phyloP scores from a whole-genome alignment of 257 asterid species.

The Solanum sejunctum region DNA sequence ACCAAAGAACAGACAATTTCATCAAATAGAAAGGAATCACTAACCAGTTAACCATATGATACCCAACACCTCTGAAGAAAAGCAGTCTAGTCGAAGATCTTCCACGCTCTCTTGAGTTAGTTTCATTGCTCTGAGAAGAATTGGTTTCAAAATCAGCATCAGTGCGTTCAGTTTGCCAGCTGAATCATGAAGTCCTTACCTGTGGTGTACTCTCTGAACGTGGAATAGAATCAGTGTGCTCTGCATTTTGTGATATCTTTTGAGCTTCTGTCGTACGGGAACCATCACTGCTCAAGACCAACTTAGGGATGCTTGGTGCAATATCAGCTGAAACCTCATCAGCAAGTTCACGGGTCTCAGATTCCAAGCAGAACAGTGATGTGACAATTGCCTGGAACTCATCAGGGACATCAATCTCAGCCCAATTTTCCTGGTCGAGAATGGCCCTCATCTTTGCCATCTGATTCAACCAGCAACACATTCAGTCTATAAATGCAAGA shows the following conservation, averaged over 20 bases:
- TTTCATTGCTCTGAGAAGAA: constrained; percentile 40
- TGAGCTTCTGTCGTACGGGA: constrained; percentile 22
- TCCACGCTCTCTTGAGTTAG: constrained; percentile 54
- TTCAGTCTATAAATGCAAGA: constrained; percentile 8
- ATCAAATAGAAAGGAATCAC: constrained; percentile 9
- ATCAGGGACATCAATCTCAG: constrained; percentile 90
- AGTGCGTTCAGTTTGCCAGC: constrained; percentile 30
- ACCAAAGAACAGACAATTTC: not conserved
- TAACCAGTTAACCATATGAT: constrained; percentile 99
- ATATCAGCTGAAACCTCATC: constrained; percentile 26
- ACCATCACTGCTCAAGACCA: constrained; percentile 23
- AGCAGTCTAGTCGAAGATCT: constrained; percentile 57
- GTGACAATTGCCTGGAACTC: constrained; percentile 80
- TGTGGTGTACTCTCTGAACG: constrained; percentile 25
- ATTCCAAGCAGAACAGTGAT: constrained; percentile 40
- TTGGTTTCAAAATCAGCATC: constrained; percentile 43
- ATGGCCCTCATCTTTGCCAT: constrained; percentile 88
- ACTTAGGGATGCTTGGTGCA: constrained; percentile 25
- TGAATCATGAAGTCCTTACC: constrained; percentile 20
- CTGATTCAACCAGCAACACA: constrained; percentile 33
- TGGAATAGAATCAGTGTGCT: constrained; percentile 34
- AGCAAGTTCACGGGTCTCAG: constrained; percentile 27
- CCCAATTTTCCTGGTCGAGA: constrained; percentile 98
- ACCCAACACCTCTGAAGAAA: constrained; percentile 63
- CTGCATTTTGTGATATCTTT: not conserved